A percentile compares a stretch with the other conserved stretches of the same genome.
These are phyloP conservation scores for Cryptococcus sp. DNA, from an alignment of 1,284 basidiomycete genomes.

Conservation along the genomic window DNA sequence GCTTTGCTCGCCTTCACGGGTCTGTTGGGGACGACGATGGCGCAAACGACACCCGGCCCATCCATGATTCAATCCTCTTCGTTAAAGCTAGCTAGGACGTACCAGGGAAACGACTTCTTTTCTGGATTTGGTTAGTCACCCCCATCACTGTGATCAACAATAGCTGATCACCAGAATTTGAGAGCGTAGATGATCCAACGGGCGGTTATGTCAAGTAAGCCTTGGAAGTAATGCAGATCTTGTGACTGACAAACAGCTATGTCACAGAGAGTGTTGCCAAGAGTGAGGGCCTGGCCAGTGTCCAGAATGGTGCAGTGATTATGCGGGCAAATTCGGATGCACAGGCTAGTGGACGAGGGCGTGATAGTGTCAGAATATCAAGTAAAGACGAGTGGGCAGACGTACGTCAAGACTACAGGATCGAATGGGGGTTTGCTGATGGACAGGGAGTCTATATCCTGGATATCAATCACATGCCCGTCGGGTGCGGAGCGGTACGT, in stretches of 20 bases:
- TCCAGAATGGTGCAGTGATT: constrained; percentile 18
- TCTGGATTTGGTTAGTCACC: constrained; percentile 32
- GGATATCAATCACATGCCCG: constrained; percentile 45
- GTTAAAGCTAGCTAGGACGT: constrained; percentile 37
- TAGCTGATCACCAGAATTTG: constrained; percentile 25
- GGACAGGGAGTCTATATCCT: constrained; percentile 38
- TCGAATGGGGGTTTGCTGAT: constrained; percentile 1
- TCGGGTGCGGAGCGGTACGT: constrained; percentile 43
- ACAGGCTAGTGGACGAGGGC: constrained; percentile 33
- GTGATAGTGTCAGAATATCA: constrained; percentile 40
- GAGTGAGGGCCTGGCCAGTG: constrained; percentile 17
- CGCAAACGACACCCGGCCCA: constrained; percentile 7
- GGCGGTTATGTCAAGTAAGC: constrained; percentile 36
- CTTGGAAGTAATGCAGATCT: background rate
- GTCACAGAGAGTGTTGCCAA: constrained; percentile 27
- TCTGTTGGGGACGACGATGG: too few species aligned
- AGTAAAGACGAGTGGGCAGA: constrained; percentile 39
- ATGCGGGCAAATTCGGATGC: constrained; percentile 38
- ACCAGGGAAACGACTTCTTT: constrained; percentile 32
- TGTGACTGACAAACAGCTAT: constrained; percentile 26
- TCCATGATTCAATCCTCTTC: constrained; percentile 12
- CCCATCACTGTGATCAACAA: background rate
- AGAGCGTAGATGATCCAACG: constrained; percentile 37
- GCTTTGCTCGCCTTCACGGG: too few species aligned
- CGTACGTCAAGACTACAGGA: constrained; percentile 18